Evolutionary conservation across 306 rosid genomes (phyloP), one percentile per base, ranked within the genome.

Genomic region (Cucurbita maxima): DNA sequence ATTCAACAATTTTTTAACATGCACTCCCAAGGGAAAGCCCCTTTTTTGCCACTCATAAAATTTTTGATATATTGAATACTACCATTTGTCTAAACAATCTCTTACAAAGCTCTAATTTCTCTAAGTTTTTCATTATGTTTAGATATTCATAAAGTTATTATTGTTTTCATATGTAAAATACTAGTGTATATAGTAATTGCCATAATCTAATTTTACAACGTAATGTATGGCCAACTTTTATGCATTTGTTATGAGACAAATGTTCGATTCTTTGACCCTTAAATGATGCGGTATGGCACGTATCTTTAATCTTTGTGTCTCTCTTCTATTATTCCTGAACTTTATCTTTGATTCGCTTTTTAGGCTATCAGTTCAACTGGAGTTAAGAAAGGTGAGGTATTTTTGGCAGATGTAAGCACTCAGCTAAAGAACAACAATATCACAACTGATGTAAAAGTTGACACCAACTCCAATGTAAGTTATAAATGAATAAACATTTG

Each of bases 351-450:
- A 74, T 81, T 19, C 37, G 20, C 12, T 66, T 60, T 8, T 72
- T 62, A 93, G 98, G 92, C 90, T 76, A 86, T 94, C 79, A 81
- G 89, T 76, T 90, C 97, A 30, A 82, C 89, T 76, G 98, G 97
- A 80, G 15, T 84, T 16, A 89, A 75, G 91, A 94, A 89, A 67
- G 97, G 92, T 15, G 97, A 90, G 48, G 8, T 76, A n/a, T 79
- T 83, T 82, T 64, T 90, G 84, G 92, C 95, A 0, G 97, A 89
- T 81, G 83, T 90, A 38, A 90, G 79, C 82, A 87, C 90, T 44
- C 88, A 88, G 88, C 72, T 94, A 74, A 90, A 87, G 95, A 89
- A 87, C 88, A 94, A 94, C 81, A 90, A 94, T 82, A 85, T 94
- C 88, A 94, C 98, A 3, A 86, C 98, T 16, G 95, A 87, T 71